These are phyloP conservation scores for Yamadazyma siamensis DNA, from an alignment of 1,139 yeast species.

Conservation along the genomic window DNA sequence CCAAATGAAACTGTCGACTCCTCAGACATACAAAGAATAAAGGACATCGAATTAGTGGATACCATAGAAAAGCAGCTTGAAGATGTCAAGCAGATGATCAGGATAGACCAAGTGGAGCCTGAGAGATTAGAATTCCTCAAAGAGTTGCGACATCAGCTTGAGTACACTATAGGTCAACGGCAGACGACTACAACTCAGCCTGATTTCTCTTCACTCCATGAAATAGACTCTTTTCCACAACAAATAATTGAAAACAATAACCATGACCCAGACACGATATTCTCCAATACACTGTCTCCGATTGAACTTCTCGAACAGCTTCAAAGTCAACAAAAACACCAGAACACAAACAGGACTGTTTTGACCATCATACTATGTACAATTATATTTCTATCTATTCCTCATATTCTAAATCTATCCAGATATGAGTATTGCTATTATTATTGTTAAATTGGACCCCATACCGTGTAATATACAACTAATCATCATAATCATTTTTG, in stretches of 20 bases:
- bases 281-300: no score
- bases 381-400: conserved; percentile 15
- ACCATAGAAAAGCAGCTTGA: conserved; percentile 10
- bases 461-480: conserved; percentile 7
- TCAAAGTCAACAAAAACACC: conserved; percentile 1
- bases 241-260: no score
- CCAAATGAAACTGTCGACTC: conserved; percentile 6
- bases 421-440: conserved; percentile 38
- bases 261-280: no score
- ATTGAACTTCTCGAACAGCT: conserved; percentile 1
- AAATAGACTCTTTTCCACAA: no score
- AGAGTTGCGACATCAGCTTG: conserved; percentile 9
- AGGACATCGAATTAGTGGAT: conserved; percentile 7
- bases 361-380: conserved; percentile 13
- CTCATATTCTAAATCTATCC: conserved; percentile 27
- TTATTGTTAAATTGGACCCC: conserved; percentile 24
- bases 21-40: conserved; percentile 9
- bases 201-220: no score
- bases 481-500: conserved; percentile 82
- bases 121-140: conserved; percentile 7
- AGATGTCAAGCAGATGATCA: conserved; percentile 7
- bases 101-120: conserved; percentile 5
- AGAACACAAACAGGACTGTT: conserved; percentile 4
- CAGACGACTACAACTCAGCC: no score
- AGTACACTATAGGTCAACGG: conserved; percentile 3